Conservation (phyloP, 192 early-diverging fungal genomes). For the Podila clonocystis region DNA sequence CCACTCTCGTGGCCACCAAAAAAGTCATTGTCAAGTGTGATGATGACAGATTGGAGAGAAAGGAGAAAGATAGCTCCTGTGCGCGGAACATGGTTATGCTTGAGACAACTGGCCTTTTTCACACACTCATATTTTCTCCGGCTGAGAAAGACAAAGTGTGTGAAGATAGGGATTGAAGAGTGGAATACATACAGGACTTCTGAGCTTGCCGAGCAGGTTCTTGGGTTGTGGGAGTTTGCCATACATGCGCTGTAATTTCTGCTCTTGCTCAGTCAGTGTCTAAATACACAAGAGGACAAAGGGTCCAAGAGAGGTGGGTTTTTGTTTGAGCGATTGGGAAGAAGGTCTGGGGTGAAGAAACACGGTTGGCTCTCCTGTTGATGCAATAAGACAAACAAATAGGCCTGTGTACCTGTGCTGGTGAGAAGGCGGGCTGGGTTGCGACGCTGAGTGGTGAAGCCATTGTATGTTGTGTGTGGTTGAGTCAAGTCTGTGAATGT, state of each 20-base stretch:
- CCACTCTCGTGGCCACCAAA: too few species aligned
- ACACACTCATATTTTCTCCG: neutral
- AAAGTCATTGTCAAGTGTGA: neutral
- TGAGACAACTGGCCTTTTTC: neutral
- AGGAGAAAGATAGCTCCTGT: too few species aligned
- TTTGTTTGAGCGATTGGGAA: neutral
- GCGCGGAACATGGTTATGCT: too few species aligned
- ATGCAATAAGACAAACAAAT: neutral
- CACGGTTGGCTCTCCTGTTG: neutral
- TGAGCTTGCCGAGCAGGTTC: slow-evolving; percentile 70
- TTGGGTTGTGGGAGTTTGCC: slow-evolving; percentile 80
- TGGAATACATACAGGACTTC: slow-evolving; percentile 33
- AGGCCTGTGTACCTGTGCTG: slow-evolving; percentile 16
- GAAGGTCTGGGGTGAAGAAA: neutral
- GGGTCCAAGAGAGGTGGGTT: neutral
- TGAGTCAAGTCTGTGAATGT: neutral
- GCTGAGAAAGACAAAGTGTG: neutral
- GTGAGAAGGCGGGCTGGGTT: slow-evolving; percentile 25
- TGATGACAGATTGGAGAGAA: too few species aligned
- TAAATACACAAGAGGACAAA: slow-evolving; percentile 30
- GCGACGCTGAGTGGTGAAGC: slow-evolving; percentile 15
- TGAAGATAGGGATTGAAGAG: neutral
- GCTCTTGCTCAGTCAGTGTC: slow-evolving; percentile 80
- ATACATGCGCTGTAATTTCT: slow-evolving; percentile 81
- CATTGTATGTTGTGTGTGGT: neutral